Evolutionary conservation across 345 rosid species (phyloP).

Genomic region (Rhodamnia argentea): DNA sequence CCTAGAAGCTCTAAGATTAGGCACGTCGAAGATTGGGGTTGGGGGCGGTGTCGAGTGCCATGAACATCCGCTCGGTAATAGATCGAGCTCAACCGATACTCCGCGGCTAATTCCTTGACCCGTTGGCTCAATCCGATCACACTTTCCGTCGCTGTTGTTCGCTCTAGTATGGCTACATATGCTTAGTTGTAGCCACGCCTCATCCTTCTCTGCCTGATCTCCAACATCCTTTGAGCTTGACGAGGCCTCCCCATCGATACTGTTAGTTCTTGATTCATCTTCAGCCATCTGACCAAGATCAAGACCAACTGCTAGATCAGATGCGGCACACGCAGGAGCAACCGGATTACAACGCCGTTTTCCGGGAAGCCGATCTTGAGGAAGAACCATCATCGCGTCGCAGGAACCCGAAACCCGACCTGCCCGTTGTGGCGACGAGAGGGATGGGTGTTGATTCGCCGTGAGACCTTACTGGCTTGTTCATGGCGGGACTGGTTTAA

Average conservation of each 20-base stretch:
- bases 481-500: not conserved
- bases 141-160: not conserved
- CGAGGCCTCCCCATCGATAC: slow-evolving; percentile 17
- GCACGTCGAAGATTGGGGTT: not conserved
- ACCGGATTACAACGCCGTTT: not conserved
- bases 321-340: not conserved
- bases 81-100: slow-evolving; percentile 54
- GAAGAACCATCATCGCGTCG: slow-evolving; percentile 56
- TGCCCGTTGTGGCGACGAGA: not conserved
- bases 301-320: slow-evolving; percentile 4
- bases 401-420: slow-evolving; percentile 16
- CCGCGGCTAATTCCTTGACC: slow-evolving; percentile 10
- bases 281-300: slow-evolving; percentile 55
- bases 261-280: slow-evolving; percentile 63
- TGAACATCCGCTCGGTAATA: slow-evolving; percentile 18
- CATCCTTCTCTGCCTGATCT: slow-evolving; percentile 22
- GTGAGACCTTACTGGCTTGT: not conserved
- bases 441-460: not conserved
- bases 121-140: not conserved
- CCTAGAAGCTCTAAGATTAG: not conserved
- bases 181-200: slow-evolving; percentile 68
- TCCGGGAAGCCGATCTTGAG: slow-evolving; percentile 24
- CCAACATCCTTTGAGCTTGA: slow-evolving; percentile 42
- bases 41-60: not conserved
- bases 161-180: slow-evolving; percentile 24